Percentiles rank a stretch among this genome's conserved stretches.
phyloP scores from a whole-genome alignment of 2,329 filamentous ascomycete species.

The Phyllosticta ampelicida region DNA sequence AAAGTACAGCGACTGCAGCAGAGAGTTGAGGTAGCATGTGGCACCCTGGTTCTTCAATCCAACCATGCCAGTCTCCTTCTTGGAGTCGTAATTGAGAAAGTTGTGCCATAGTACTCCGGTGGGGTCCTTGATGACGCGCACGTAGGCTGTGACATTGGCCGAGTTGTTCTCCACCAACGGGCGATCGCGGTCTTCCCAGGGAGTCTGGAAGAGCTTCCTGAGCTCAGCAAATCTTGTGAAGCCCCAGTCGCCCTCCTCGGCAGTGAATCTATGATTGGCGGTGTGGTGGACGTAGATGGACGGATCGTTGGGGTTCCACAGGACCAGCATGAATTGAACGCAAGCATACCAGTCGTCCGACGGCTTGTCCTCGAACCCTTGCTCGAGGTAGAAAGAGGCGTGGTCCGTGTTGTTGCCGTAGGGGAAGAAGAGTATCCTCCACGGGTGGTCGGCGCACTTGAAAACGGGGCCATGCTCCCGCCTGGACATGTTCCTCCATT shows the following conservation, averaged over 20 bases:
- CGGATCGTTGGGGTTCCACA: slow-evolving; percentile 94
- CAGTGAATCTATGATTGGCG: slow-evolving; percentile 92
- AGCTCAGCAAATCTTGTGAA: slow-evolving; percentile 95
- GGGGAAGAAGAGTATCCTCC: slow-evolving; percentile 93
- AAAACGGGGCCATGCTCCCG: slow-evolving; percentile 85
- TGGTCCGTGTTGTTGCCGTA: slow-evolving; percentile 90
- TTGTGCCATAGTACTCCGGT: slow-evolving; percentile 87
- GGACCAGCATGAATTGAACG: slow-evolving; percentile 85
- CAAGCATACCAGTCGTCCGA: slow-evolving; percentile 95
- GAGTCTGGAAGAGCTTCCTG: slow-evolving; percentile 67
- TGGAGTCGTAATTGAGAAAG: slow-evolving; percentile 85
- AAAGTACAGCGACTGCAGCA: slow-evolving; percentile 37
- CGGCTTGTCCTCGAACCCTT: slow-evolving; percentile 71
- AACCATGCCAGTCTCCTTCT: slow-evolving; percentile 95
- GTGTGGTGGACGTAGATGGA: slow-evolving; percentile 62
- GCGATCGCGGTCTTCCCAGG: slow-evolving; percentile 58
- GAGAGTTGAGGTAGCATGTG: slow-evolving; percentile 43
- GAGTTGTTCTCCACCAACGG: slow-evolving; percentile 68
- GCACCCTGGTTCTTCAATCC: slow-evolving; percentile 95
- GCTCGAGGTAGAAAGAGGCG: slow-evolving; percentile 91
- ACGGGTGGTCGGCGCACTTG: slow-evolving; percentile 75
- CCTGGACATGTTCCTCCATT: slow-evolving; percentile 66
- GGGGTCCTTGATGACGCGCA: slow-evolving; percentile 74
- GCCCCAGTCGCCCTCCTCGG: slow-evolving; percentile 95
- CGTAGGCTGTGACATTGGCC: slow-evolving; percentile 72